A percentile compares a stretch with the other conserved stretches of the same genome.
Conservation (phyloP, 2,329 filamentous ascomycete genomes). For the Colletotrichum liriopes region DNA sequence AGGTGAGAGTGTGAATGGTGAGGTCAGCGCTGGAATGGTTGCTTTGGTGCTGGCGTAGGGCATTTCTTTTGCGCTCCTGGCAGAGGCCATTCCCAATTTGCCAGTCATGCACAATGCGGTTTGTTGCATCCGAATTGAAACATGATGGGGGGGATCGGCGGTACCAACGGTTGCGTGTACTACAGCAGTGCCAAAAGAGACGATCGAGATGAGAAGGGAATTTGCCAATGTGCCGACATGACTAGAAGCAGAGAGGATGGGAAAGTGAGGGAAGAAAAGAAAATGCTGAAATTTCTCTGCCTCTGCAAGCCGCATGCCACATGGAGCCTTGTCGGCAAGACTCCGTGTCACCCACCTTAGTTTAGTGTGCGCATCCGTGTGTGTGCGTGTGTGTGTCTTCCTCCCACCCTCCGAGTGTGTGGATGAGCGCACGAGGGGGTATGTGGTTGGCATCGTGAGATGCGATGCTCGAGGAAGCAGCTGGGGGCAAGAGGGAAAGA, state of each 20-base stretch:
- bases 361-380: not conserved
- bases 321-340: constrained; percentile 25
- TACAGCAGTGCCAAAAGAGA: not conserved
- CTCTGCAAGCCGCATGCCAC: constrained; percentile 7
- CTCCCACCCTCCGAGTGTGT: constrained; percentile 6
- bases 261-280: not conserved
- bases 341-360: constrained; percentile 21
- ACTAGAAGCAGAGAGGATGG: not conserved
- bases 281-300: not conserved
- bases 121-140: not conserved
- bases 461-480: not conserved
- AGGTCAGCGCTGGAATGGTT: constrained; percentile 9
- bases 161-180: constrained; percentile 10
- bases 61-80: constrained; percentile 21
- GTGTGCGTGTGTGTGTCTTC: not conserved
- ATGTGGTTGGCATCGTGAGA: constrained; percentile 16
- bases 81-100: constrained; percentile 13
- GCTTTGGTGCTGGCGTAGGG: not conserved
- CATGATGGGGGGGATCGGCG: constrained; percentile 11
- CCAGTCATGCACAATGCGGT: constrained; percentile 15
- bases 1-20: constrained; percentile 10
- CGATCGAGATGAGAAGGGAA: constrained; percentile 6
- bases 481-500: not conserved
- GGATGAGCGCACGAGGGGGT: too few relatives aligned
- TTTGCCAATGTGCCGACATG: not conserved